Percentiles rank a stretch among this genome's conserved stretches.
Conservation (phyloP, 2,329 filamentous ascomycete genomes). For the Paracamarosporium sp. region DNA sequence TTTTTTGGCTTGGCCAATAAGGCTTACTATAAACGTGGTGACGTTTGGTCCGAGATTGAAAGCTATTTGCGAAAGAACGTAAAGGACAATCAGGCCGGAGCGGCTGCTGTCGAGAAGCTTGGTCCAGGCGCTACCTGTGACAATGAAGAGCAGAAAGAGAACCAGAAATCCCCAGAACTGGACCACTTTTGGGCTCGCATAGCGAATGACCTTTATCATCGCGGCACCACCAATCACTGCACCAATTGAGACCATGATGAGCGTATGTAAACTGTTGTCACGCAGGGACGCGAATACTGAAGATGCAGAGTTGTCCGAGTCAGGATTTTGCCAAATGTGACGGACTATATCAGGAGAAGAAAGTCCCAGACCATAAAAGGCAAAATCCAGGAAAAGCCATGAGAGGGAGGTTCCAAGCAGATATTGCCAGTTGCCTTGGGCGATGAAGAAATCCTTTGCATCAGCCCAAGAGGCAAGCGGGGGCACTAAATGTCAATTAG, state of each 20-base stretch:
- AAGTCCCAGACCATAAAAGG: conserved; percentile 44
- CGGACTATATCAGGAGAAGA: conserved; percentile 45
- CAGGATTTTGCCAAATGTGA: conserved; percentile 37
- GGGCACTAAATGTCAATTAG: conserved; percentile 33
- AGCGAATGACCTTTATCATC: conserved; percentile 44
- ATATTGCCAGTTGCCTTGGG: conserved; percentile 46
- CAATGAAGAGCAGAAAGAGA: conserved; percentile 39
- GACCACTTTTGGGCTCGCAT: conserved; percentile 39
- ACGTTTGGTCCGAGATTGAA: conserved; percentile 47
- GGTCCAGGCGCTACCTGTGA: conserved; percentile 41
- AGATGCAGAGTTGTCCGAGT: conserved; percentile 8
- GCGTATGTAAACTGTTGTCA: conserved; percentile 37
- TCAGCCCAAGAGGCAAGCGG: conserved; percentile 41
- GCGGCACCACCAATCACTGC: conserved; percentile 35
- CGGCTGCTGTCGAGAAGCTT: conserved; percentile 31
- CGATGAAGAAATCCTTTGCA: conserved; percentile 41
- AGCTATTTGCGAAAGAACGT: conserved; percentile 40
- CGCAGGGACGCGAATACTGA: conserved; percentile 32
- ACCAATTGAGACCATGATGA: conserved; percentile 44
- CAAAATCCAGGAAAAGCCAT: conserved; percentile 46
- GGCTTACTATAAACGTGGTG: conserved; percentile 45
- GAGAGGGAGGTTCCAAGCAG: conserved; percentile 44
- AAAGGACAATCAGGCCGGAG: conserved; percentile 37
- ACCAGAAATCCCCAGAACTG: conserved; percentile 43
- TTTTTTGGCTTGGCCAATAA: too few relatives aligned